Evolutionary conservation across 1,139 yeast genomes (phyloP).

Genomic region (Geotrichum klebahnii): DNA sequence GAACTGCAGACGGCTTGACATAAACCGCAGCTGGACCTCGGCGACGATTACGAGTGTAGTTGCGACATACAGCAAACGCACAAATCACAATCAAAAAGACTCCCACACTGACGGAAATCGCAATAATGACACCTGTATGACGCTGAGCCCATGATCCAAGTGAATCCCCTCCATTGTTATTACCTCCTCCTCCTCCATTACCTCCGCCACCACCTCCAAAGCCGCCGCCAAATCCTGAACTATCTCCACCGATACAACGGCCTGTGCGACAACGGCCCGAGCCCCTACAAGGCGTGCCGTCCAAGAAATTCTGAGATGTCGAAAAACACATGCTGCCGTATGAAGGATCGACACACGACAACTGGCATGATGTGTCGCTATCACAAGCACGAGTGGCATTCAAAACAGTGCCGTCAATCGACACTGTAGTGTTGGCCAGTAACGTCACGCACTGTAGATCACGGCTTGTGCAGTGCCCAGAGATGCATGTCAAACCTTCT

Average conservation of each 20-base stretch:
- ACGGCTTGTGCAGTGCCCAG: constrained; percentile 41
- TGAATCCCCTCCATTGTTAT: not conserved
- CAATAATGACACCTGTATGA: constrained; percentile 23
- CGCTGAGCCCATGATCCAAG: constrained; percentile 16
- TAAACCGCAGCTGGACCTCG: too few species aligned
- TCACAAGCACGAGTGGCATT: constrained; percentile 35
- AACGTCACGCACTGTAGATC: constrained; percentile 37
- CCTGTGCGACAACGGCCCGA: constrained; percentile 37
- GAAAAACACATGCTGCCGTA: constrained; percentile 32
- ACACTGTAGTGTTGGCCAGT: constrained; percentile 31
- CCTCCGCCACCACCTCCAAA: not conserved
- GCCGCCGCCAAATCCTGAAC: too few species aligned
- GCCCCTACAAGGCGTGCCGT: constrained; percentile 40
- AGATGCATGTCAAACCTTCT: constrained; percentile 34
- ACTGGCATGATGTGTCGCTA: constrained; percentile 33
- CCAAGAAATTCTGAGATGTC: constrained; percentile 37
- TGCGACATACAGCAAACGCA: not conserved
- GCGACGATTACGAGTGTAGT: not conserved
- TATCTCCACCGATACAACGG: constrained; percentile 33
- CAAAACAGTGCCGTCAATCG: constrained; percentile 26
- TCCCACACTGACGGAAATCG: constrained; percentile 20
- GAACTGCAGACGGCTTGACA: too few species aligned
- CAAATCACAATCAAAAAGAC: constrained; percentile 9
- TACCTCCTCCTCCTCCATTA: too few species aligned
- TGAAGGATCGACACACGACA: constrained; percentile 34